Base-by-base conservation (phyloP, 2,329 filamentous ascomycete genomes). In the Trichophyton schoenleinii region DNA sequence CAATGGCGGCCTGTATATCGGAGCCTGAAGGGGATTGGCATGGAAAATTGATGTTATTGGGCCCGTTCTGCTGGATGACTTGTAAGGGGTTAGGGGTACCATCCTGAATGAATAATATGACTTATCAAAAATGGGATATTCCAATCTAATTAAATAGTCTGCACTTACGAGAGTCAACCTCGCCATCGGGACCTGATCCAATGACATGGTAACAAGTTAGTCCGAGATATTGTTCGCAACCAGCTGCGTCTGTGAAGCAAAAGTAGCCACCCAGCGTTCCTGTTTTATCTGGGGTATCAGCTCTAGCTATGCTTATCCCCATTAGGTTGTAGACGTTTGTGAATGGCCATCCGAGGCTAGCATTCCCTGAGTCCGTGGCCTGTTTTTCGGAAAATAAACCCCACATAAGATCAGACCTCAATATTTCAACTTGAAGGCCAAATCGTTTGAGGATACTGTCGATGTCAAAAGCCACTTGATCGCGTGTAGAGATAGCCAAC, bases 181-280 rank as follows among this genome's bases (percentile, higher is more conserved):
- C 18, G 4, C 25, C 28, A 11, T n/a, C 60, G 4, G 11, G 15
- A 2, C 53, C 25, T 52, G 1, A 3, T 52, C 20, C 18, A 15
- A 58, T 20, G 38, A 59, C 41, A 22, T 61, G 60, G 28, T 61
- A 58, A 28, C 60, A 61, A 13, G 60, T 61, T 13, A 61, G 13
- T 11, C 60, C 60, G 8, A 61, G 18, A n/a, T 41, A 15, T 7
- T 31, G 18, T 31, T 58, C 11, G 22, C 31, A 7, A 2, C 44
- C 60, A 31, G 9, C 31, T 2, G n/a, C 11, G 20, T 59, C 57
- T 18, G n/a, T 42, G 13, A 18, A 36, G 13, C 9, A 25, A 0
- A 59, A 25, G 34, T 59, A 59, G 4, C 57, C 57, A 11, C 57
- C 57, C 13, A 59, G n/a, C 15, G 57, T 59, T 7, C 57, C 36